Conservation (phyloP, 345 rosid genomes). For the Syzygium aromaticum region DNA sequence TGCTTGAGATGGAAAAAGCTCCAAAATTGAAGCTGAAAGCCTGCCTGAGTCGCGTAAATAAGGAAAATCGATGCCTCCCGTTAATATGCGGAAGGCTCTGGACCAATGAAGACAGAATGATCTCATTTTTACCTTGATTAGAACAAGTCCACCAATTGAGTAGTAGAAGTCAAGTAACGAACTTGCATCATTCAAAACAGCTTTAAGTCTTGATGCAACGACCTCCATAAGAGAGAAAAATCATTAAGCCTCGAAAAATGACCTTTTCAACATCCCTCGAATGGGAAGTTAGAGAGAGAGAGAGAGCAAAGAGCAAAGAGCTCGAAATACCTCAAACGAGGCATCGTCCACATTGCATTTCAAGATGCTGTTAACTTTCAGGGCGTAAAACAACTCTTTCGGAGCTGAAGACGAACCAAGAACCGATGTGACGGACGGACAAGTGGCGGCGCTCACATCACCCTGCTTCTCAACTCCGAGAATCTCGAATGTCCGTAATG, state of each 20-base stretch:
- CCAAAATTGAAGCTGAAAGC: background rate
- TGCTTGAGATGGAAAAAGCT: background rate
- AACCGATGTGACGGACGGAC: conserved; percentile 37
- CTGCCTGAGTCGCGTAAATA: background rate
- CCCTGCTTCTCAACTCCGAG: conserved; percentile 57
- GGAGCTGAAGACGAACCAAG: conserved; percentile 42
- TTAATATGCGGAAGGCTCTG: background rate
- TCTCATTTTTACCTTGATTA: conserved; percentile 56
- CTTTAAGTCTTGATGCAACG: conserved; percentile 52
- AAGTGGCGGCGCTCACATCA: conserved; percentile 36
- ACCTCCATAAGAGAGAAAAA: conserved; percentile 31
- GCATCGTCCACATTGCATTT: conserved; percentile 43
- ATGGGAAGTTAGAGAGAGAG: background rate
- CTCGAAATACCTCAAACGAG: conserved; percentile 37
- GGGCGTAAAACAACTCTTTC: conserved; percentile 62
- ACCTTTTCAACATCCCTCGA: background rate
- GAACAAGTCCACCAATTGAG: conserved; percentile 60
- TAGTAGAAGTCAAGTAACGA: conserved; percentile 70
- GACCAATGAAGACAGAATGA: background rate
- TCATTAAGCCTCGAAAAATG: background rate
- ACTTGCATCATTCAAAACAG: conserved; percentile 48
- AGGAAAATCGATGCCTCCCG: background rate
- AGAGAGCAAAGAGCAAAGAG: background rate
- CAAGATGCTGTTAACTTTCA: conserved; percentile 54
- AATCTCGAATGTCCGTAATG: conserved; percentile 64